Conservation (phyloP, 2,329 filamentous ascomycete genomes). For the Fusarium neocosmosporiellum region DNA sequence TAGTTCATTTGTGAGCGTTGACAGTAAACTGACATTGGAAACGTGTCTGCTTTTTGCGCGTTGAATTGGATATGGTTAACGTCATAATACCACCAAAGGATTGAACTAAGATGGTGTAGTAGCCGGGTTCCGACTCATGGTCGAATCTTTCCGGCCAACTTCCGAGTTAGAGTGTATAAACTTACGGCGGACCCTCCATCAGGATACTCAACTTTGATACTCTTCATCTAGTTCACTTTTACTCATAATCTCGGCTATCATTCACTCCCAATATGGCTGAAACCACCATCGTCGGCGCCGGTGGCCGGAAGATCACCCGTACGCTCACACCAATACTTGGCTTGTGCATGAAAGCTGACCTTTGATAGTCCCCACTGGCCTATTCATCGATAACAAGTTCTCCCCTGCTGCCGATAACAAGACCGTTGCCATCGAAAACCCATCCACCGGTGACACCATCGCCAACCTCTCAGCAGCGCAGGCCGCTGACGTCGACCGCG, state of each 20-base stretch:
- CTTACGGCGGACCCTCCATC: background rate
- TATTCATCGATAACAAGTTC: conserved; percentile 14
- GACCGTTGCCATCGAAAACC: conserved; percentile 3
- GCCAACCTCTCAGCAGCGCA: conserved; percentile 6
- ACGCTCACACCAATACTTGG: background rate
- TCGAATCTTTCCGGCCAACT: background rate
- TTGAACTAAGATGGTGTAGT: background rate
- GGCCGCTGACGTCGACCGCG: background rate
- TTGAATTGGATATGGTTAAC: background rate
- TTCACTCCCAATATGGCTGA: background rate
- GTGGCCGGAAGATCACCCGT: background rate
- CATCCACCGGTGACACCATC: background rate
- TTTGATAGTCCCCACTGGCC: background rate
- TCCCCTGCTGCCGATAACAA: background rate
- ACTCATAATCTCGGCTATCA: too few relatives aligned
- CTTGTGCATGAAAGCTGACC: background rate
- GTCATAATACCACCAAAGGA: background rate
- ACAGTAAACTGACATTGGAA: background rate
- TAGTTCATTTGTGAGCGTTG: background rate
- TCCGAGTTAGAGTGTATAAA: background rate
- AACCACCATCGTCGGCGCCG: background rate
- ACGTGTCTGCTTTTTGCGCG: background rate
- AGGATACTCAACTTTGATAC: background rate
- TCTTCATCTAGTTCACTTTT: background rate
- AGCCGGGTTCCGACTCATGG: background rate